A percentile compares a stretch with the other conserved stretches of the same genome.
phyloP scores from a whole-genome alignment of 2,329 filamentous ascomycete genomes.

The Paracamarosporium sp. region DNA sequence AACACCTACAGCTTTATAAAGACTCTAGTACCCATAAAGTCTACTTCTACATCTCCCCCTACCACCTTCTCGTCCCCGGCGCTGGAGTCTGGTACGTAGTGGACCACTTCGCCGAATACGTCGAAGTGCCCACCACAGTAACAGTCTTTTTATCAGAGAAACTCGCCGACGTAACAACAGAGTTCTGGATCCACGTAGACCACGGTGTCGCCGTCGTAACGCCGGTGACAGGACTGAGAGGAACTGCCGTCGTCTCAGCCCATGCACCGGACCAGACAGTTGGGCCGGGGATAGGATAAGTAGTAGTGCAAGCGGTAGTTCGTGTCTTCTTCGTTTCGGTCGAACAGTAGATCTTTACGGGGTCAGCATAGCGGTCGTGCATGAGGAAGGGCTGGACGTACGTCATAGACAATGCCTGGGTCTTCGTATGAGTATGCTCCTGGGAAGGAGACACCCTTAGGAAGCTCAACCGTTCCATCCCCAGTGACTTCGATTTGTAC shows the following conservation, averaged over 20 bases:
- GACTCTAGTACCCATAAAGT: too few relatives aligned
- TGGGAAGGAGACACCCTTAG: conserved; percentile 53
- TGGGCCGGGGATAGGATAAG: conserved; percentile 51
- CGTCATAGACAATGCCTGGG: conserved; percentile 46
- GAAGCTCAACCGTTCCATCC: conserved; percentile 35
- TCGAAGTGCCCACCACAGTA: conserved; percentile 29
- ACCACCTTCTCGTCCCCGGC: conserved; percentile 22
- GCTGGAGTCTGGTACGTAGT: conserved; percentile 25
- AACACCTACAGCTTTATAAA: too few relatives aligned
- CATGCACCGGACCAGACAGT: conserved; percentile 44
- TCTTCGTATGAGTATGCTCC: conserved; percentile 47
- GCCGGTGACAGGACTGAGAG: conserved; percentile 35
- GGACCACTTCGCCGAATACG: conserved; percentile 30
- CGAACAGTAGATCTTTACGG: conserved; percentile 41
- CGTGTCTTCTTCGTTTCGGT: conserved; percentile 40
- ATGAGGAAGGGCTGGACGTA: conserved; percentile 23
- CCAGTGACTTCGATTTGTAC: conserved; percentile 49
- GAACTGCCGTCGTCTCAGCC: conserved; percentile 41
- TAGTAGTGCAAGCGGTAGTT: conserved; percentile 29
- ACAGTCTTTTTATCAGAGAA: conserved; percentile 30
- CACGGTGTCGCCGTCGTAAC: conserved; percentile 32
- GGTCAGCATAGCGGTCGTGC: conserved; percentile 7
- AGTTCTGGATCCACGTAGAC: conserved; percentile 36
- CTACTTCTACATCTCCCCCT: too few relatives aligned
- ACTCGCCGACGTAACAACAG: conserved; percentile 31